Evolutionary conservation across 805 yeast genomes (phyloP), one percentile per base, ranked within the genome.

Genomic region (Wickerhamiella spandovensis): DNA sequence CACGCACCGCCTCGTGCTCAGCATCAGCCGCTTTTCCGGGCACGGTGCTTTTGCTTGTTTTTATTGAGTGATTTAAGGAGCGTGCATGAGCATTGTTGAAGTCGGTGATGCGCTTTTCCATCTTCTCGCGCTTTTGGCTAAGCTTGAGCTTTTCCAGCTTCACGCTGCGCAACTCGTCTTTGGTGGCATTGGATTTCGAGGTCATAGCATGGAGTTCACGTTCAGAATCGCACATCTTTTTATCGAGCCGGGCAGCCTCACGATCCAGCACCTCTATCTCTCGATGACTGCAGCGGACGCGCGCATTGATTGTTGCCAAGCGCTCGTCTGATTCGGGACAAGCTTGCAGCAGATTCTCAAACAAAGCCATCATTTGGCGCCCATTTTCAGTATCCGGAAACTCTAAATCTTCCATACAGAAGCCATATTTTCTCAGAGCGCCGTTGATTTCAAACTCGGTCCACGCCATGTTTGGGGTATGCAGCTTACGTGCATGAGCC

Each of bases 151-250:
- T n/a, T n/a, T n/a, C n/a, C n/a, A n/a, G n/a, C n/a, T n/a, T n/a
- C n/a, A n/a, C n/a, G n/a, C n/a, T n/a, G n/a, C 39, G 39, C 39
- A 17, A 18, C 6, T 3, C 20, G 20, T 35, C 20, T 9, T 35
- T 35, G 20, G 39, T 9, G 79, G 17, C n/a, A 4, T 35, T 17
- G 18, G 9, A 5, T 15, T 35, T 17, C 20, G 4, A 9, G 9
- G 8, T 17, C 39, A 35, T 15, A 3, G 18, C 18, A 35, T n/a
- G 18, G 20, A 35, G 6, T 20, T 35, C 39, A 5, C 10, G 20
- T 20, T 35, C 39, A 20, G 20, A 5, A 18, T 35, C 20, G 2
- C 13, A 5, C 6, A 35, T 2, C 7, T 35, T 35, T 9, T 35
- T 35, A 5, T 35, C 20, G 5, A 17, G 20, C 20, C 18, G 18